Base-by-base conservation (phyloP, 1,284 basidiomycete species). In the Apiotrichum akiyoshidainum region DNA sequence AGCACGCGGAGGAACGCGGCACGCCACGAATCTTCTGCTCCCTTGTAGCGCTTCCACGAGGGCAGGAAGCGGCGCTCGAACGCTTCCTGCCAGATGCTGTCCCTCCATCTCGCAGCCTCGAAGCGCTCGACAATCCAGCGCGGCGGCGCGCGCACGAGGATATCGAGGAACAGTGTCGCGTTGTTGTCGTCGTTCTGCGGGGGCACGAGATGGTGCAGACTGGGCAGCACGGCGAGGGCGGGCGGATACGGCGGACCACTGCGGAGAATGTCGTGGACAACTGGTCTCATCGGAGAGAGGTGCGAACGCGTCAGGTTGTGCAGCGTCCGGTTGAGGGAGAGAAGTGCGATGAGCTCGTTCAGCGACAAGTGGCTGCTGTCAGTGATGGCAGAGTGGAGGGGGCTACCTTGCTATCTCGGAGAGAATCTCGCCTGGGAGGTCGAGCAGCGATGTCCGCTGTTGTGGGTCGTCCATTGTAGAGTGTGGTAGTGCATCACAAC, bases 71-170 rank as follows among this genome's bases (percentile, higher is more conserved):
- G 57, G 39, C 67, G 58, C 47, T 67, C 60, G 57, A 71, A 75
- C 5, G 70, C 69, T 48, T 75, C 71, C 35, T 68, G 52, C 76
- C 76, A 78, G 6, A 72, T 52, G 0, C 34, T 8, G 8, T 75
- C 68, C 4, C 57, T 42, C 67, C 74, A 71, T 19, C 67, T 53
- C 7, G 68, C 68, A 14, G 67, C 44, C 53, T 72, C 69, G 35
- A 76, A 63, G 14, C 65, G 48, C 54, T 78, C 76, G 26, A 76
- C 44, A 4, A 78, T 68, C 74, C 74, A 78, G 33, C 58, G 64
- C 7, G 75, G 66, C 41, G 65, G 48, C 1, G 71, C 73, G 22
- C 68, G 56, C 2, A 75, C 70, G 11, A 76, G 60, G 2, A 75
- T 49, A 11, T 69, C 67, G 14, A 74, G 40, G 58, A 74, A 74